These are phyloP conservation scores for Aureobasidium vineae DNA, from an alignment of 2,329 filamentous ascomycete species.

Conservation along the genomic window DNA sequence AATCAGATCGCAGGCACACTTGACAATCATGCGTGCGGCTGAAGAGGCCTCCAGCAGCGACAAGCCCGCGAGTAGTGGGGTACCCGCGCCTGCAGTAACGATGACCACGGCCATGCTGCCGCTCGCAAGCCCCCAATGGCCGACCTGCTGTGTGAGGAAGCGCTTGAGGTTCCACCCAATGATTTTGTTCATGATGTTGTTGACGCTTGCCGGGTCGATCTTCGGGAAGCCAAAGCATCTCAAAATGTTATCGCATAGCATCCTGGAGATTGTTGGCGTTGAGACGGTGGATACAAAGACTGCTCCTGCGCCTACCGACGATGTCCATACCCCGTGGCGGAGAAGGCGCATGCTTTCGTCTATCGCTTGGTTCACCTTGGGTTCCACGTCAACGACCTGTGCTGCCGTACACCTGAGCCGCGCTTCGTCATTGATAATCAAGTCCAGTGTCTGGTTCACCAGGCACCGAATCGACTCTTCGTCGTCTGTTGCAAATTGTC, in stretches of 20 bases:
- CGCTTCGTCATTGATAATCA: not conserved
- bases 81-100: not conserved
- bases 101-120: not conserved
- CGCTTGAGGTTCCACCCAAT: not conserved
- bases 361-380: not conserved
- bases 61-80: not conserved
- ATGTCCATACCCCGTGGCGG: not conserved
- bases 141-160: not conserved
- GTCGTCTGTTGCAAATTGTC: not conserved
- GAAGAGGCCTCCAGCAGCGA: not conserved
- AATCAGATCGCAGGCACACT: not conserved
- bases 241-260: not conserved
- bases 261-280: not conserved
- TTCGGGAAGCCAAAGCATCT: not conserved
- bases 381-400: not conserved
- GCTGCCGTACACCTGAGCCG: not conserved
- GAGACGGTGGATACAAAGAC: not conserved
- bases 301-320: not conserved
- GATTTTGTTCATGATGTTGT: conserved; percentile 3
- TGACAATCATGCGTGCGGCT: not conserved
- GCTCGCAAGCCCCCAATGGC: not conserved
- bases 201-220: not conserved
- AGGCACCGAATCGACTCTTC: not conserved
- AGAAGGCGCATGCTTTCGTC: not conserved
- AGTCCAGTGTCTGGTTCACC: not conserved